A percentile compares a stretch with the other conserved stretches of the same genome.
Conservation (phyloP, 805 yeast genomes). For the Suhomyces prunicola region DNA sequence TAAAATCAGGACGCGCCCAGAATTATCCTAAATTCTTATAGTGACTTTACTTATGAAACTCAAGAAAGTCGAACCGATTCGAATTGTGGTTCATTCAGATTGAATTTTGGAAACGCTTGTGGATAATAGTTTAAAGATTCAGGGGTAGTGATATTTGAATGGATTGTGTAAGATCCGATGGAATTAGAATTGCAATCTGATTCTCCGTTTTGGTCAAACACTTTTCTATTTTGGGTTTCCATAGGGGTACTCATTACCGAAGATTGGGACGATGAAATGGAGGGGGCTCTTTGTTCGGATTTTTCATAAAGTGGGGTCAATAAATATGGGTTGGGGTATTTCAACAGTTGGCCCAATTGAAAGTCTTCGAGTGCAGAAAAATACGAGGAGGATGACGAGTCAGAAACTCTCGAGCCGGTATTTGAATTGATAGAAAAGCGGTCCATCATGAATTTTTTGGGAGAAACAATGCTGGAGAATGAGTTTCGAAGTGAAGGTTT, state of each 20-base stretch:
- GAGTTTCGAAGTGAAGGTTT: neutral
- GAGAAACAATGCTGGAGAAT: neutral
- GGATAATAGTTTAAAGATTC: constrained; percentile 6
- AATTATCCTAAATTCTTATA: neutral
- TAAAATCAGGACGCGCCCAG: neutral
- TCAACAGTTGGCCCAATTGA: neutral
- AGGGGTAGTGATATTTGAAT: constrained; percentile 14
- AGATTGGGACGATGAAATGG: constrained; percentile 16
- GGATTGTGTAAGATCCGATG: constrained; percentile 2
- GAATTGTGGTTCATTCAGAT: neutral
- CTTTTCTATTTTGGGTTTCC: neutral
- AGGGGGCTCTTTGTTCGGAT: constrained; percentile 1
- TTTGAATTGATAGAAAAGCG: neutral
- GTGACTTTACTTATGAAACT: neutral
- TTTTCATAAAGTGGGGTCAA: neutral
- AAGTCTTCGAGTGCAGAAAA: constrained; percentile 1
- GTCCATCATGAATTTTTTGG: neutral
- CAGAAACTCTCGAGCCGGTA: neutral
- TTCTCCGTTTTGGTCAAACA: neutral
- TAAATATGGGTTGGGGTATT: neutral
- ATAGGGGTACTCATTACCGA: constrained; percentile 19
- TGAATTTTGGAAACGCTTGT: neutral
- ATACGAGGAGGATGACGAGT: neutral
- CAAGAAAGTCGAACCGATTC: neutral
- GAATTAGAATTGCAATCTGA: neutral